Evolutionary conservation across 2,329 filamentous ascomycete species (phyloP).

Genomic region (Exophiala sideris): DNA sequence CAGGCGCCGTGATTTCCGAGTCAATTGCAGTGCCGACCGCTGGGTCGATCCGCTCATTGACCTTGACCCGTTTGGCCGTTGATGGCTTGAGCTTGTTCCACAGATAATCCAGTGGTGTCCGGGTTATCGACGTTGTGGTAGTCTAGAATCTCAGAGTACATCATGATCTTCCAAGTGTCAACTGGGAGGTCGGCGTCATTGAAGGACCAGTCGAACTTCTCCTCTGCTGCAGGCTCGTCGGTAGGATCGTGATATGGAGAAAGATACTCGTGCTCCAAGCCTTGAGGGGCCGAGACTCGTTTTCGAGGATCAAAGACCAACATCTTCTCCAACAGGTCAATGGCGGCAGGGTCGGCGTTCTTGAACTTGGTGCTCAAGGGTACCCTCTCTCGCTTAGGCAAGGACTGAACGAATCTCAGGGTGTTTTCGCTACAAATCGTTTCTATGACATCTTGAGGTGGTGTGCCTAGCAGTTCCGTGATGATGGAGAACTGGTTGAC

Average conservation of each 20-base stretch:
- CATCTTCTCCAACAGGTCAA: constrained; percentile 94
- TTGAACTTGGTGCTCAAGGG: constrained; percentile 86
- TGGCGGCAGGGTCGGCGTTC: constrained; percentile 87
- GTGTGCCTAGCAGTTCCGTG: constrained; percentile 91
- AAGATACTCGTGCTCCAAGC: constrained; percentile 87
- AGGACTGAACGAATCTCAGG: constrained; percentile 91
- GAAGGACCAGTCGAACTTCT: constrained; percentile 99
- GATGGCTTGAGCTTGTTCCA: constrained; percentile 28
- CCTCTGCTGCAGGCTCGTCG: constrained; percentile 90
- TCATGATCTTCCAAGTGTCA: constrained; percentile 99
- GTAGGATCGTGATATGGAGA: constrained; percentile 95
- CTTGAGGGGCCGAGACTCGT: constrained; percentile 81
- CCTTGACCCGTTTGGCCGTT: constrained; percentile 25
- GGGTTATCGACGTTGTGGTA: constrained; percentile 83
- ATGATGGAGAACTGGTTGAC: constrained; percentile 99
- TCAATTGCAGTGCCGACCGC: background rate
- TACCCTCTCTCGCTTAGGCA: constrained; percentile 90
- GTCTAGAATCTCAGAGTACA: constrained; percentile 99
- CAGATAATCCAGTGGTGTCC: constrained; percentile 26
- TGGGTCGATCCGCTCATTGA: constrained; percentile 8
- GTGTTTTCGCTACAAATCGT: constrained; percentile 99
- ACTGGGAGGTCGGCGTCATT: constrained; percentile 96
- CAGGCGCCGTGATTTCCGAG: background rate
- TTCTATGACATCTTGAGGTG: constrained; percentile 96
- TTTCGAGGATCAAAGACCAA: constrained; percentile 98